Percentiles rank a stretch among this genome's conserved stretches.
Conservation (phyloP, 257 asterid genomes). For the Fraxinus pennsylvanica region DNA sequence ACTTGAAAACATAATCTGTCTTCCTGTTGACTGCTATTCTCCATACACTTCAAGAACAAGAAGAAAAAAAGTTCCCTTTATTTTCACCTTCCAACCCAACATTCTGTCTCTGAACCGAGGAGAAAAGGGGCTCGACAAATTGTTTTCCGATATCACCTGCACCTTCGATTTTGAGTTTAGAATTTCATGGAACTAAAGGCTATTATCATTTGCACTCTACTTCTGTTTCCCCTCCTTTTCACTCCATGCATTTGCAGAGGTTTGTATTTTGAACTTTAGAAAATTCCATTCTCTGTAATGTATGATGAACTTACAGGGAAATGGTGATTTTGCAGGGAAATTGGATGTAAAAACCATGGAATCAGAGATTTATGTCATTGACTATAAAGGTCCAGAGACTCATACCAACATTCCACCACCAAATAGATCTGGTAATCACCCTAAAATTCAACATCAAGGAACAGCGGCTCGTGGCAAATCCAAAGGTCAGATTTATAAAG, state of each 20-base stretch:
- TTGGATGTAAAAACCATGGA: conserved; percentile 36
- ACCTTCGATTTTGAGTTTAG: background rate
- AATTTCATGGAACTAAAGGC: conserved; percentile 37
- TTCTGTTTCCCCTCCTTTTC: conserved; percentile 28
- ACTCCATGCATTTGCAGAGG: conserved; percentile 39
- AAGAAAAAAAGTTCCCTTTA: background rate
- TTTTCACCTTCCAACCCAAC: too few species aligned
- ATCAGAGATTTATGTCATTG: conserved; percentile 44
- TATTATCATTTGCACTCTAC: conserved; percentile 16
- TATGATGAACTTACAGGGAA: background rate
- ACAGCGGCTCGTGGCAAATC: conserved; percentile 34
- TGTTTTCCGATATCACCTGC: background rate
- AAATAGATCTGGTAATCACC: conserved; percentile 40
- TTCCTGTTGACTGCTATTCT: background rate
- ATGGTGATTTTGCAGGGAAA: conserved; percentile 32
- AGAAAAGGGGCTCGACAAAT: too few species aligned
- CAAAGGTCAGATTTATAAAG: conserved; percentile 19
- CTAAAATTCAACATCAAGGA: conserved; percentile 29
- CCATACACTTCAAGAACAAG: background rate
- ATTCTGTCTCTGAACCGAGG: too few species aligned
- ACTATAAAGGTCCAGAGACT: conserved; percentile 59
- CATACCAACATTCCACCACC: conserved; percentile 54
- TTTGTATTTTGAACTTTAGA: background rate
- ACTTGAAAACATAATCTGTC: background rate
- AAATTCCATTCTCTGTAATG: background rate